Conservation (phyloP, 495 filamentous ascomycete species). For the Penicillium fimorum region DNA sequence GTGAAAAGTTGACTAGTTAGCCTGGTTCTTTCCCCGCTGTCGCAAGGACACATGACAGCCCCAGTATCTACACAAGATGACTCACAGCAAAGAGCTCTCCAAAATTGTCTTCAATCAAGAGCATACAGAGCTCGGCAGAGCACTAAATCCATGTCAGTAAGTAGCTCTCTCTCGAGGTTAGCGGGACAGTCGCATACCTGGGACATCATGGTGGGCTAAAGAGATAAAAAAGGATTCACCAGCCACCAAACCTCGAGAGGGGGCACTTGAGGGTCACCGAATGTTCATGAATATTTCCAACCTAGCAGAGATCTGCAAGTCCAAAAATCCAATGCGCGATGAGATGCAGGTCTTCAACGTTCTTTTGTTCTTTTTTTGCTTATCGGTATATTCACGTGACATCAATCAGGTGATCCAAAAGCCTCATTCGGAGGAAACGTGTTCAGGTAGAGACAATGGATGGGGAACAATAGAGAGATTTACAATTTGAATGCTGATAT, state of each 20-base stretch:
- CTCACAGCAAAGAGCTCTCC: slow-evolving; percentile 89
- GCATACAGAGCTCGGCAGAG: slow-evolving; percentile 76
- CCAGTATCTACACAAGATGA: slow-evolving; percentile 12
- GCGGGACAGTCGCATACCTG: slow-evolving; percentile 41
- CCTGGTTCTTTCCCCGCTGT: background rate
- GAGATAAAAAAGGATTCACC: slow-evolving; percentile 59
- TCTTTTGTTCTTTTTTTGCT: slow-evolving; percentile 36
- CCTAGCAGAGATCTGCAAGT: slow-evolving; percentile 5
- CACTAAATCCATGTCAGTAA: slow-evolving; percentile 46
- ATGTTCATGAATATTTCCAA: slow-evolving; percentile 32
- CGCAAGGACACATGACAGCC: slow-evolving; percentile 5
- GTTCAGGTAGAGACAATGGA: background rate
- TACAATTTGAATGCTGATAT: background rate
- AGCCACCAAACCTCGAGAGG: slow-evolving; percentile 66
- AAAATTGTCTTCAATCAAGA: slow-evolving; percentile 84
- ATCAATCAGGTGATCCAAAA: slow-evolving; percentile 31
- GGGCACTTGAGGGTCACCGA: slow-evolving; percentile 65
- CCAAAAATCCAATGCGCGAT: slow-evolving; percentile 4
- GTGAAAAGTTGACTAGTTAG: slow-evolving; percentile 13
- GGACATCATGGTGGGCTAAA: slow-evolving; percentile 53
- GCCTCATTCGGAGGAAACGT: background rate
- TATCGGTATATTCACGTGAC: slow-evolving; percentile 38
- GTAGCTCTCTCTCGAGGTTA: slow-evolving; percentile 9
- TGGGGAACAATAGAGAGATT: background rate
- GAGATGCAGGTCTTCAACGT: slow-evolving; percentile 6